phyloP scores from a whole-genome alignment of 208 protist genomes.

The Crithidia expoeki region DNA sequence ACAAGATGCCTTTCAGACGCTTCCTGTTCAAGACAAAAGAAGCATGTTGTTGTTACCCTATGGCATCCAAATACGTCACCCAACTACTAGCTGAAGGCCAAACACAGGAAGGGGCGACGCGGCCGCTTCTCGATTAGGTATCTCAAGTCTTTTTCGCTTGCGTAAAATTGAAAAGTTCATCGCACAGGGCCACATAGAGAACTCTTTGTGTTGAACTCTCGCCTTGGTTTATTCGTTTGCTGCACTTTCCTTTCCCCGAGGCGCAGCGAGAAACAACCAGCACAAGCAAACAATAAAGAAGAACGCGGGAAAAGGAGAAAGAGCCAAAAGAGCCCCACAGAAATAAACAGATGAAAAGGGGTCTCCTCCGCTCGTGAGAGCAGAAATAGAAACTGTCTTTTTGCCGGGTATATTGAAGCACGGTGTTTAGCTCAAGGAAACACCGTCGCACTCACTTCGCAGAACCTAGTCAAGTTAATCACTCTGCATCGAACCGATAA shows the following conservation, averaged over 20 bases:
- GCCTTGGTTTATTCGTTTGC: background rate
- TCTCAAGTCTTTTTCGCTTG: conserved; percentile 23
- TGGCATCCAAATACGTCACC: too few relatives aligned
- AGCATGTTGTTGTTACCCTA: too few relatives aligned
- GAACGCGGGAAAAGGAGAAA: background rate
- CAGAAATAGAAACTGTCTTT: conserved; percentile 17
- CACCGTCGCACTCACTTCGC: background rate
- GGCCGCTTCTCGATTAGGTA: conserved; percentile 62
- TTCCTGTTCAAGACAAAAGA: background rate
- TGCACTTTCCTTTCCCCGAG: background rate
- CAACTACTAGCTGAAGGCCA: too few relatives aligned
- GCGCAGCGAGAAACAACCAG: background rate
- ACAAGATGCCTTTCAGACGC: too few relatives aligned
- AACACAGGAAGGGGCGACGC: conserved; percentile 40
- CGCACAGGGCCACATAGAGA: background rate
- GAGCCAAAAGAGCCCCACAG: background rate
- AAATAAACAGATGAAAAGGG: too few relatives aligned
- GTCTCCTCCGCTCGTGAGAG: conserved; percentile 14
- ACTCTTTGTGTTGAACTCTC: too few relatives aligned
- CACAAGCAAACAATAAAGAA: background rate
- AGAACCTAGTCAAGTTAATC: background rate
- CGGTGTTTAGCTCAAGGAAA: conserved; percentile 5
- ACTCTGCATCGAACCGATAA: conserved; percentile 3
- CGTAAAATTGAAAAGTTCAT: conserved; percentile 24
- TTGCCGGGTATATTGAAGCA: conserved; percentile 6